phyloP scores from a whole-genome alignment of 73 alveolate genomes.

The Tetrahymena elliotti region DNA sequence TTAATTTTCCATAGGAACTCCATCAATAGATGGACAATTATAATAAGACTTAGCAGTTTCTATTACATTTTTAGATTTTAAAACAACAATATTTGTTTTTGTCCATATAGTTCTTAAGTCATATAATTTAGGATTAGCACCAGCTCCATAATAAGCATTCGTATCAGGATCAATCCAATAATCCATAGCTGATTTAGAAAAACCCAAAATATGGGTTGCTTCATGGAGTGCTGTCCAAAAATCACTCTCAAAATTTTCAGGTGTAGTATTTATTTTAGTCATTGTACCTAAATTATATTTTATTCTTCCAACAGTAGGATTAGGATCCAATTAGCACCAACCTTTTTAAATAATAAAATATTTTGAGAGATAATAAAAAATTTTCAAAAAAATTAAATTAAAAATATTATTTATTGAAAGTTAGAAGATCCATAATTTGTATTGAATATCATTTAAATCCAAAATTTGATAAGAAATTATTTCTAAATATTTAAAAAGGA shows the following conservation, averaged over 20 bases:
- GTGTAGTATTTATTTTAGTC: background rate
- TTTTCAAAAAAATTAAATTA: no score
- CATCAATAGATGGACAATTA: background rate
- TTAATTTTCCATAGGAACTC: slow-evolving; percentile 28
- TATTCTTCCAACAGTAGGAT: background rate
- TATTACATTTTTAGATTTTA: background rate
- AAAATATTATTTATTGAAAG: no score
- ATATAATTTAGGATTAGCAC: background rate
- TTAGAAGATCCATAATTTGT: no score
- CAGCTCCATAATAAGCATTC: background rate
- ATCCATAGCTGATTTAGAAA: background rate
- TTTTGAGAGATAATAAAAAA: background rate
- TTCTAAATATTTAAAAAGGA: no score
- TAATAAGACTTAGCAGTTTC: background rate
- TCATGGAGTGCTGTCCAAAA: background rate
- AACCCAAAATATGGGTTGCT: background rate
- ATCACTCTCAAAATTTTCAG: background rate
- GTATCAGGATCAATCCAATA: background rate
- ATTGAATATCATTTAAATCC: no score
- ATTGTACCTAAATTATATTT: background rate
- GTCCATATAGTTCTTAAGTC: background rate
- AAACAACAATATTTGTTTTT: background rate
- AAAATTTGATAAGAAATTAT: no score
- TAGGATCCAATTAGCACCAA: background rate
- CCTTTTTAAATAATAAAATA: background rate